These are phyloP conservation scores for Leccinum longicurvipes DNA, from an alignment of 768 basidiomycete genomes.

Conservation along the genomic window DNA sequence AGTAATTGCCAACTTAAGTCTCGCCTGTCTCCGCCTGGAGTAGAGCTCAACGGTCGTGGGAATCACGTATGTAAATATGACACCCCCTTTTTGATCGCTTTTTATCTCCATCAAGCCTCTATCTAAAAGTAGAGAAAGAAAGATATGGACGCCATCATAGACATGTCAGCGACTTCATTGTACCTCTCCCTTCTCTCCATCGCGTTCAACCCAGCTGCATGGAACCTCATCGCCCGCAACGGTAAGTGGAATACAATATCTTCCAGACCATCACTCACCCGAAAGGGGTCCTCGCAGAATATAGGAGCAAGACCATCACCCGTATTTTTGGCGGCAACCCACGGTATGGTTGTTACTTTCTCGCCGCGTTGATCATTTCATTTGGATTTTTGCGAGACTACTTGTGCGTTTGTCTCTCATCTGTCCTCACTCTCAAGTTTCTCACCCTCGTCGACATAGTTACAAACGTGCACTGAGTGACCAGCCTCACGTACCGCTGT, in stretches of 20 bases:
- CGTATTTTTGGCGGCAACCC: slow-evolving; percentile 75
- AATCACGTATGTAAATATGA: slow-evolving; percentile 6
- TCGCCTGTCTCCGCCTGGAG: too few species aligned
- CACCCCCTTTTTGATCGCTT: not conserved
- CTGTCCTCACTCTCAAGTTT: not conserved
- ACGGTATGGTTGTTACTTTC: slow-evolving; percentile 78
- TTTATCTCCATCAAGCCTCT: not conserved
- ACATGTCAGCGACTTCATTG: slow-evolving; percentile 64
- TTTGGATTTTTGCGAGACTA: slow-evolving; percentile 84
- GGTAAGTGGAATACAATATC: slow-evolving; percentile 45
- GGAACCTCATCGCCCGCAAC: slow-evolving; percentile 94
- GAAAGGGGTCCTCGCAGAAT: slow-evolving; percentile 43
- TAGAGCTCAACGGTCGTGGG: slow-evolving; percentile 1
- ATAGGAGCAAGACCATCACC: slow-evolving; percentile 85
- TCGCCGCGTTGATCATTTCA: slow-evolving; percentile 80
- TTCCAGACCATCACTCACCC: not conserved
- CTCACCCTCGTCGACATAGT: slow-evolving; percentile 35
- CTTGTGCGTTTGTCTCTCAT: slow-evolving; percentile 50
- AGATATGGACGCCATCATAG: slow-evolving; percentile 39
- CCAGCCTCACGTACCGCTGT: slow-evolving; percentile 67
- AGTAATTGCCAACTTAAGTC: not conserved
- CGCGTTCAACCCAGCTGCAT: slow-evolving; percentile 88
- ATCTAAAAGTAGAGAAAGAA: too few species aligned
- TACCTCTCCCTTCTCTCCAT: slow-evolving; percentile 66
- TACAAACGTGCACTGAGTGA: slow-evolving; percentile 72